Conservation (phyloP, 805 yeast genomes). For the Candida morakotiae region DNA sequence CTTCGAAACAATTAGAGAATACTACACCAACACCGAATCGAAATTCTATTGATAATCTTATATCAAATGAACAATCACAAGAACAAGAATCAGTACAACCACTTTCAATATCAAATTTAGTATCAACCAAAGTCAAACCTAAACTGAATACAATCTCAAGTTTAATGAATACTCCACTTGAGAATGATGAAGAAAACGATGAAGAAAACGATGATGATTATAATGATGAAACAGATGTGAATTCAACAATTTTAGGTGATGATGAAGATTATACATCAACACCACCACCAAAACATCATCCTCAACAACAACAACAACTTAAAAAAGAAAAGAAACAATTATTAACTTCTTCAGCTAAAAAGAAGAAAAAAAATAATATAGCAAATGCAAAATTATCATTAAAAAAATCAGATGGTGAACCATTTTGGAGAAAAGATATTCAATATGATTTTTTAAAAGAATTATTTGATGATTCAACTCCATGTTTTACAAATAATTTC, state of each 20-base stretch:
- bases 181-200: conserved; percentile 8
- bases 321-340: conserved; percentile 1
- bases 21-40: conserved; percentile 2
- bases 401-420: conserved; percentile 89
- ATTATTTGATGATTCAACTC: conserved; percentile 58
- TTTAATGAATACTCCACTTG: conserved; percentile 4
- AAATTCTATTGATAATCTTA: background rate
- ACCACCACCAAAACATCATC: conserved; percentile 4
- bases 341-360: background rate
- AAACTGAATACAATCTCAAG: conserved; percentile 4
- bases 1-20: conserved; percentile 2
- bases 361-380: conserved; percentile 21
- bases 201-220: conserved; percentile 11
- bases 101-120: conserved; percentile 13
- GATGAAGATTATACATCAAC: conserved; percentile 10
- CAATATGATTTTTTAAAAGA: conserved; percentile 72
- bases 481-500: conserved; percentile 67
- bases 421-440: conserved; percentile 83
- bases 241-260: conserved; percentile 10
- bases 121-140: background rate
- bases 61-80: conserved; percentile 1
- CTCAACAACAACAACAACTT: background rate
- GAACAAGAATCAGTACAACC: conserved; percentile 4
- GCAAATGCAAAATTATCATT: conserved; percentile 28
- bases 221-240: conserved; percentile 12